Percentiles rank a stretch among this genome's conserved stretches.
Evolutionary conservation across 2,329 filamentous ascomycete species (phyloP).

Genomic region (Colletotrichum tropicicola): DNA sequence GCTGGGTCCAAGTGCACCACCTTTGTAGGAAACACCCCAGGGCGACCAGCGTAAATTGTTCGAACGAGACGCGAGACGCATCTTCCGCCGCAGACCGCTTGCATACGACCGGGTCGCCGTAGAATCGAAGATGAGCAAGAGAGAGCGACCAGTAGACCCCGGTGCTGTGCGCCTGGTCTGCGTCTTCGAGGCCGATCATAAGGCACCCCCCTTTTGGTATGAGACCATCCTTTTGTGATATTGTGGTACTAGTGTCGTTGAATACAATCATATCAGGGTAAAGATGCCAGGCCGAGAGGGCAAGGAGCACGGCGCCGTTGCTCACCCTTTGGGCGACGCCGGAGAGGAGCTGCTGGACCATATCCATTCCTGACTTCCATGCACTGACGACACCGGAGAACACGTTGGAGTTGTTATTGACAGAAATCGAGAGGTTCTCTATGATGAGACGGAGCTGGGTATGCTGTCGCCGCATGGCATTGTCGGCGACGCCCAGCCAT

Average conservation of each 20-base stretch:
- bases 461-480: slow-evolving; percentile 34
- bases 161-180: background rate
- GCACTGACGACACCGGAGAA: background rate
- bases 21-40: no score
- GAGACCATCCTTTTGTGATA: background rate
- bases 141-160: background rate
- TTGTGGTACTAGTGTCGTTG: background rate
- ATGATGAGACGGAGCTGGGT: slow-evolving; percentile 36
- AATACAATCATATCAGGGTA: background rate
- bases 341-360: background rate
- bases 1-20: no score
- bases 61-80: background rate
- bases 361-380: background rate
- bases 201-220: background rate
- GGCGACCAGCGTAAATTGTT: background rate
- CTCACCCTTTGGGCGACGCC: background rate
- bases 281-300: slow-evolving; percentile 9
- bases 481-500: slow-evolving; percentile 40
- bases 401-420: background rate
- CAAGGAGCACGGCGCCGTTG: background rate
- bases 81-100: background rate
- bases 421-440: slow-evolving; percentile 19
- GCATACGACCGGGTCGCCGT: background rate
- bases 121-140: background rate
- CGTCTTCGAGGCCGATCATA: background rate